These are phyloP conservation scores for Aspergillus sp. DNA, from an alignment of 2,329 filamentous ascomycete genomes.

Conservation along the genomic window DNA sequence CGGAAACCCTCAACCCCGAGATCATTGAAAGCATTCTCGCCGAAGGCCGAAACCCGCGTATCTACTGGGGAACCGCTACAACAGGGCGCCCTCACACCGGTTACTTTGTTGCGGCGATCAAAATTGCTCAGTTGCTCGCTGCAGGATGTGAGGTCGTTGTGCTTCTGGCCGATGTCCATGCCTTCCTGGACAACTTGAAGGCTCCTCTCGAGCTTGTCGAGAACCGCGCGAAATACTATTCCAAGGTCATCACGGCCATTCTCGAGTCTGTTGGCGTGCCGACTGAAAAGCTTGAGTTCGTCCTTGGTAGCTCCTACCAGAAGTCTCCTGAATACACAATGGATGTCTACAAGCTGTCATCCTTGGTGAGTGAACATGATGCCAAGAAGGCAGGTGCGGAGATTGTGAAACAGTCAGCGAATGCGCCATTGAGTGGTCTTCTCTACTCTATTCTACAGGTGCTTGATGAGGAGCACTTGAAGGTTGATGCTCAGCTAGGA, in stretches of 20 bases:
- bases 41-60: constrained; percentile 28
- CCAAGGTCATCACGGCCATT: constrained; percentile 69
- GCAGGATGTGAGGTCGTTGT: constrained; percentile 82
- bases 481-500: constrained; percentile 85
- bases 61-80: constrained; percentile 32
- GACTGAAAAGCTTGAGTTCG: constrained; percentile 76
- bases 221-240: constrained; percentile 81
- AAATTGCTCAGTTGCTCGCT: constrained; percentile 82
- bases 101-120: constrained; percentile 69
- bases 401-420: constrained; percentile 87
- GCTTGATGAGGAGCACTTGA: constrained; percentile 85
- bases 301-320: constrained; percentile 83
- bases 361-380: constrained; percentile 62
- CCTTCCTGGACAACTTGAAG: constrained; percentile 57
- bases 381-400: constrained; percentile 90
- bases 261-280: constrained; percentile 77
- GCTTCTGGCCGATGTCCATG: constrained; percentile 67
- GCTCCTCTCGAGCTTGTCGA: constrained; percentile 82
- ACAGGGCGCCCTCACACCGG: constrained; percentile 11
- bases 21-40: constrained; percentile 31
- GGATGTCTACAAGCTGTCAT: constrained; percentile 78
- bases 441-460: constrained; percentile 88
- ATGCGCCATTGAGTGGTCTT: constrained; percentile 70
- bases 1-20: constrained; percentile 76
- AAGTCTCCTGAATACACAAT: constrained; percentile 68